Percentiles rank a stretch among this genome's conserved stretches.
phyloP scores from a whole-genome alignment of 495 filamentous ascomycete species.

The Astrocystis sublimbata region DNA sequence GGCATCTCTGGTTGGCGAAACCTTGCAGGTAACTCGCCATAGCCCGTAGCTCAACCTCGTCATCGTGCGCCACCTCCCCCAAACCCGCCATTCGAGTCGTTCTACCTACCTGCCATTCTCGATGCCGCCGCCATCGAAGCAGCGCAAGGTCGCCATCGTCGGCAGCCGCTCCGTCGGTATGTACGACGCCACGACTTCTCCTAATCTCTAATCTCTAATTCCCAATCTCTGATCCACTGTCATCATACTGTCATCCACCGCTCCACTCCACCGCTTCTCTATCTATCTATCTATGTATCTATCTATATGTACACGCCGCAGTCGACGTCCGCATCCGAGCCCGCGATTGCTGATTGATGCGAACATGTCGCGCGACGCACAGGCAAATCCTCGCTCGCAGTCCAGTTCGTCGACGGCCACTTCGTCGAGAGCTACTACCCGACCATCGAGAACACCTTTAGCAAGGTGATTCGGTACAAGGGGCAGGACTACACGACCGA shows the following conservation, averaged over 20 bases:
- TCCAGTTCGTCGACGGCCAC: slow-evolving; percentile 95
- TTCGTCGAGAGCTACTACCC: slow-evolving; percentile 99
- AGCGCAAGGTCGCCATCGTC: slow-evolving; percentile 97
- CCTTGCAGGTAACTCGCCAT: neutral
- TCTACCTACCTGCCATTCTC: too few species aligned
- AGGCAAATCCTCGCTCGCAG: slow-evolving; percentile 98
- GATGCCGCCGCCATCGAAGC: slow-evolving; percentile 88
- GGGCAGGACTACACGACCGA: slow-evolving; percentile 93
- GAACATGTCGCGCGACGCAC: slow-evolving; percentile 2
- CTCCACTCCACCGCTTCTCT: neutral
- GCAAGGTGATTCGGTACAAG: slow-evolving; percentile 87
- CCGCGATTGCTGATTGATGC: slow-evolving; percentile 6
- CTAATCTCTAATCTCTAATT: slow-evolving; percentile 1
- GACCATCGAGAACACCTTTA: slow-evolving; percentile 98
- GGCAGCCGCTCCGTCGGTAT: slow-evolving; percentile 97
- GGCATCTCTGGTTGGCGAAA: neutral
- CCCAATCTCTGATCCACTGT: slow-evolving; percentile 20
- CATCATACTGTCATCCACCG: slow-evolving; percentile 1
- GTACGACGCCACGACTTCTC: too few species aligned
- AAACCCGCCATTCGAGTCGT: slow-evolving; percentile 26
- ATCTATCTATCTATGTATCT: too few species aligned
- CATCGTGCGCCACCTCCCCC: slow-evolving; percentile 18
- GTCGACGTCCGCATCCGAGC: neutral
- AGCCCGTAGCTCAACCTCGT: slow-evolving; percentile 14
- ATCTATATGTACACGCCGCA: too few species aligned